A percentile compares a stretch with the other conserved stretches of the same genome.
phyloP scores from a whole-genome alignment of 805 yeast genomes.

The Ogataea neopini region DNA sequence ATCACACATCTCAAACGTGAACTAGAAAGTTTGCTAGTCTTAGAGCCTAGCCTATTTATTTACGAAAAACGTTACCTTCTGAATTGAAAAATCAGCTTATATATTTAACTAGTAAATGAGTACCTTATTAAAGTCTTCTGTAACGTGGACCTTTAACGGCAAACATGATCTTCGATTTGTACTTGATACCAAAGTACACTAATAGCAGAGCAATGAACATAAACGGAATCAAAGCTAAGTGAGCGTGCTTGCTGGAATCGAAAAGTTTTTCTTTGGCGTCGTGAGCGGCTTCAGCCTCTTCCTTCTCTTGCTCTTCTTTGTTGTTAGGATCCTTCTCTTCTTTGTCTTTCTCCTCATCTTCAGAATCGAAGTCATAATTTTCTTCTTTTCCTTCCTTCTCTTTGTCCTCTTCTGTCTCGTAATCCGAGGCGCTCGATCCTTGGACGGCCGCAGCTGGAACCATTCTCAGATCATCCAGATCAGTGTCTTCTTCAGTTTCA shows the following conservation, averaged over 20 bases:
- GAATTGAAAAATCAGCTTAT: background rate
- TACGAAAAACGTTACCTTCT: constrained; percentile 18
- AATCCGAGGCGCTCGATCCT: background rate
- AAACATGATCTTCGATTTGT: constrained; percentile 22
- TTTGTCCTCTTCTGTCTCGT: background rate
- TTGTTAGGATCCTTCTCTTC: background rate
- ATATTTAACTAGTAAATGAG: background rate
- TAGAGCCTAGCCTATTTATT: constrained; percentile 20
- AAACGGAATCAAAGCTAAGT: constrained; percentile 21
- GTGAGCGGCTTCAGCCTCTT: constrained; percentile 7
- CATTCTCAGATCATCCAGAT: background rate
- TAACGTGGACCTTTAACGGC: constrained; percentile 34
- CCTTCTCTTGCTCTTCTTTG: background rate
- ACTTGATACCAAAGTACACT: constrained; percentile 18
- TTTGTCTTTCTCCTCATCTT: background rate
- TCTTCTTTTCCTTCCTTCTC: constrained; percentile 4
- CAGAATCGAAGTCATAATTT: background rate
- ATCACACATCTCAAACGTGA: constrained; percentile 10
- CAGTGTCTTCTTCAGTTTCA: too few species aligned
- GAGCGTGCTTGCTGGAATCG: constrained; percentile 11
- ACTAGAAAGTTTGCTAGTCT: constrained; percentile 5
- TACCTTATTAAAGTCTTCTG: constrained; percentile 21
- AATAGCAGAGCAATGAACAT: constrained; percentile 14
- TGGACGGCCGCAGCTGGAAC: background rate
- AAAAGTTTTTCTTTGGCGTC: constrained; percentile 8